phyloP scores from a whole-genome alignment of 805 yeast genomes.

The Lipomyces starkeyi region DNA sequence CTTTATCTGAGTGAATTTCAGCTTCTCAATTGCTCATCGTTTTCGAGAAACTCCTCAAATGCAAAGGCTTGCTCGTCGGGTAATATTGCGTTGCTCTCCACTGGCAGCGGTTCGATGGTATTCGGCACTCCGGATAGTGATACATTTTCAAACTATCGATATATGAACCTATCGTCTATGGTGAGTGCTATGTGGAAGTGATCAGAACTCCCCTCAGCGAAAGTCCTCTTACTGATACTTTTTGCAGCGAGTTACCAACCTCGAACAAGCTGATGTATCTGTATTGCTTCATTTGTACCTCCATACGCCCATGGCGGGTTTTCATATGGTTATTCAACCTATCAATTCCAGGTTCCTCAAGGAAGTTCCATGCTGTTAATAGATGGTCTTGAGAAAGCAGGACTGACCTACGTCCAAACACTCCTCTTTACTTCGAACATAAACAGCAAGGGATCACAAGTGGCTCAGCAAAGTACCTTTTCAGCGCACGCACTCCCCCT shows the following conservation, averaged over 20 bases:
- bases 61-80: constrained; percentile 15
- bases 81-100: constrained; percentile 10
- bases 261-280: constrained; percentile 4
- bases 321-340: constrained; percentile 1
- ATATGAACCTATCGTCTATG: constrained; percentile 16
- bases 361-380: constrained; percentile 9
- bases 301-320: constrained; percentile 6
- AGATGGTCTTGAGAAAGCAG: constrained; percentile 6
- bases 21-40: constrained; percentile 14
- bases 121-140: constrained; percentile 12
- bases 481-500: background rate
- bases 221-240: background rate
- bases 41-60: background rate
- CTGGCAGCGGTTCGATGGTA: constrained; percentile 10
- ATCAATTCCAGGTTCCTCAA: constrained; percentile 11
- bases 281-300: constrained; percentile 6
- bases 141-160: constrained; percentile 10
- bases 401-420: constrained; percentile 8
- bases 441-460: background rate
- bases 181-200: constrained; percentile 4
- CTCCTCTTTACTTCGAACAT: background rate
- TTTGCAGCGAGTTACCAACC: constrained; percentile 12
- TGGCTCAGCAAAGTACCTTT: constrained; percentile 10
- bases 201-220: background rate
- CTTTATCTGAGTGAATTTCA: constrained; percentile 10